Evolutionary conservation across 176 grass and related monocot species (phyloP).

Genomic region (Carex scoparia): DNA sequence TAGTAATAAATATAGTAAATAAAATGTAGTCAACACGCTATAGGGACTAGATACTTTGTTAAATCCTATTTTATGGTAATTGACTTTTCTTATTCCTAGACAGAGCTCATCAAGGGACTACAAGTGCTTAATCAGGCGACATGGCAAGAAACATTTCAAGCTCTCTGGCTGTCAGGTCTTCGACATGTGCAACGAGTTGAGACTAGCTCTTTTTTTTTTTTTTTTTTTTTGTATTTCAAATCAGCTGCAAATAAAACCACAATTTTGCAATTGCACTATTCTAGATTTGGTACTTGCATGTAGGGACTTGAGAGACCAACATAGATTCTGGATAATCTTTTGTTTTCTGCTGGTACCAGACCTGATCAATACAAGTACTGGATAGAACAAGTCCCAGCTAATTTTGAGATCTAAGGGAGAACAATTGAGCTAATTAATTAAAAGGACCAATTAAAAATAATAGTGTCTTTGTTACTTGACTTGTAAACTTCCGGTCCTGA

Average conservation of each 20-base stretch:
- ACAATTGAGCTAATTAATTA: not conserved
- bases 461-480: not conserved
- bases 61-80: not conserved
- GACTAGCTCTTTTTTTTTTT: slow-evolving; percentile 26
- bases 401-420: not conserved
- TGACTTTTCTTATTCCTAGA: slow-evolving; percentile 28
- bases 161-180: slow-evolving; percentile 80
- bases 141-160: slow-evolving; percentile 88
- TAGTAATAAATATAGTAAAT: not conserved
- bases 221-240: slow-evolving; percentile 16
- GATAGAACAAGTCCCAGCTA: not conserved
- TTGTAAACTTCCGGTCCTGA: not conserved
- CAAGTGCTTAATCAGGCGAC: slow-evolving; percentile 71
- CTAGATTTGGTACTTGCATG: not conserved
- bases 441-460: not conserved
- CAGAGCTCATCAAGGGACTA: slow-evolving; percentile 67
- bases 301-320: not conserved
- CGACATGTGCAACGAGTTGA: slow-evolving; percentile 67
- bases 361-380: not conserved
- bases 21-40: not conserved
- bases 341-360: not conserved
- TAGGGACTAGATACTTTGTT: slow-evolving; percentile 8
- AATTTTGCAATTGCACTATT: not conserved
- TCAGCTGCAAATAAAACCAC: not conserved
- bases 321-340: not conserved